phyloP scores from a whole-genome alignment of 352 stramenopile genomes.

The Porosira glacialis region DNA sequence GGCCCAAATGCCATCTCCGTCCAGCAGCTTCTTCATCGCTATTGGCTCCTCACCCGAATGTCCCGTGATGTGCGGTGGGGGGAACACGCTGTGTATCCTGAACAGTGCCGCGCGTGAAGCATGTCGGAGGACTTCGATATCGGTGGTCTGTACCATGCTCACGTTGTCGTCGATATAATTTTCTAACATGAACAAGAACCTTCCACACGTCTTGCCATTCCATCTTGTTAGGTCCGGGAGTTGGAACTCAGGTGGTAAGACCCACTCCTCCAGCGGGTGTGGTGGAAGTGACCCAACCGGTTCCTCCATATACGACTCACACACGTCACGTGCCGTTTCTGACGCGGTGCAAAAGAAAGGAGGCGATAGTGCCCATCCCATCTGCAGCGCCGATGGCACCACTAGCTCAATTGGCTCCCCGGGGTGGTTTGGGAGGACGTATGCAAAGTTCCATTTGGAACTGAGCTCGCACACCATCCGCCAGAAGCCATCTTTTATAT shows the following conservation, averaged over 20 bases:
- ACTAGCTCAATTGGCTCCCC: constrained; percentile 13
- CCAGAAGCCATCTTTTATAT: constrained; percentile 35
- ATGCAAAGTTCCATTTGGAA: constrained; percentile 26
- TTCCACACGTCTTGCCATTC: not conserved
- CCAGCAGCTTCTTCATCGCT: constrained; percentile 7
- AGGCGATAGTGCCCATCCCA: constrained; percentile 34
- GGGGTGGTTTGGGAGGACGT: constrained; percentile 11
- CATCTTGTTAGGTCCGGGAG: not conserved
- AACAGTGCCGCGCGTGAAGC: constrained; percentile 2
- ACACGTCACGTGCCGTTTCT: constrained; percentile 29
- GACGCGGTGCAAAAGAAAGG: constrained; percentile 27
- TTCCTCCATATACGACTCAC: constrained; percentile 3
- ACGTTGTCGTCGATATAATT: constrained; percentile 39
- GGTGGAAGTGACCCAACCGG: constrained; percentile 6
- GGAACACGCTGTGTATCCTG: constrained; percentile 18
- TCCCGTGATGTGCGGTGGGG: not conserved
- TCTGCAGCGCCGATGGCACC: constrained; percentile 31
- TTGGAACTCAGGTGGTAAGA: not conserved
- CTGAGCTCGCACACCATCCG: not conserved
- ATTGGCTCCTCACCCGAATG: constrained; percentile 4
- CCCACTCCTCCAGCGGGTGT: constrained; percentile 3
- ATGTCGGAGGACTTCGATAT: constrained; percentile 6
- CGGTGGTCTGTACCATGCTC: not conserved
- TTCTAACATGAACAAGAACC: constrained; percentile 11
- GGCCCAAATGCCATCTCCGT: constrained; percentile 3